A percentile compares a stretch with the other conserved stretches of the same genome.
Conservation (phyloP, 1,139 yeast genomes). For the Blastobotrys proliferans region DNA sequence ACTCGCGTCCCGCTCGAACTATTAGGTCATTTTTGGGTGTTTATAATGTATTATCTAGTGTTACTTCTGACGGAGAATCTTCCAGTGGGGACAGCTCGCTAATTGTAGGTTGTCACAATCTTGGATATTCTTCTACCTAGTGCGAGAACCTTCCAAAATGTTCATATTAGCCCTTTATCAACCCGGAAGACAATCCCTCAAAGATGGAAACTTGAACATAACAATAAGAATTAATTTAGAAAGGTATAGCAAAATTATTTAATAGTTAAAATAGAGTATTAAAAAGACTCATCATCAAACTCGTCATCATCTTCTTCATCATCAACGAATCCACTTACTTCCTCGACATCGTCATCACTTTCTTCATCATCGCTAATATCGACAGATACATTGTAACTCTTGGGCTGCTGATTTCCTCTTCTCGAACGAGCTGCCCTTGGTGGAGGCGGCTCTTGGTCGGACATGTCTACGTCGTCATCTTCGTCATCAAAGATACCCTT, state of each 20-base stretch:
- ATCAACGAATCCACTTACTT: slow-evolving; percentile 11
- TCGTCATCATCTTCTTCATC: slow-evolving; percentile 5
- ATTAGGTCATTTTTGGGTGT: too few relatives aligned
- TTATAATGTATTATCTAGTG: too few relatives aligned
- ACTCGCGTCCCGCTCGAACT: too few relatives aligned
- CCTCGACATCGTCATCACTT: slow-evolving; percentile 6
- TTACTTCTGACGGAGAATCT: too few relatives aligned
- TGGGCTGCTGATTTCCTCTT: slow-evolving; percentile 8
- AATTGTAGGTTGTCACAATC: too few relatives aligned
- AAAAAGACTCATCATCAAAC: slow-evolving; percentile 16
- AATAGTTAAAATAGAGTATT: neutral
- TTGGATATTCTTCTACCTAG: too few relatives aligned
- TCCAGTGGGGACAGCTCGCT: too few relatives aligned
- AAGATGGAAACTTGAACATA: neutral
- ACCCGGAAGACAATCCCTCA: too few relatives aligned
- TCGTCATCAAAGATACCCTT: slow-evolving; percentile 10
- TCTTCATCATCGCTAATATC: slow-evolving; percentile 17
- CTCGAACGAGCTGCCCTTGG: slow-evolving; percentile 9
- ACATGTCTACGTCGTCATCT: slow-evolving; percentile 5
- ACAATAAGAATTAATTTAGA: neutral
- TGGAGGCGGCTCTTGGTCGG: neutral
- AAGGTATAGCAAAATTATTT: neutral
- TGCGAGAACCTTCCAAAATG: too few relatives aligned
- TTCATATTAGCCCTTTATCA: too few relatives aligned
- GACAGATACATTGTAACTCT: slow-evolving; percentile 7